Base-by-base conservation (phyloP, 2,329 filamentous ascomycete genomes). In the Penicillium sp. region DNA sequence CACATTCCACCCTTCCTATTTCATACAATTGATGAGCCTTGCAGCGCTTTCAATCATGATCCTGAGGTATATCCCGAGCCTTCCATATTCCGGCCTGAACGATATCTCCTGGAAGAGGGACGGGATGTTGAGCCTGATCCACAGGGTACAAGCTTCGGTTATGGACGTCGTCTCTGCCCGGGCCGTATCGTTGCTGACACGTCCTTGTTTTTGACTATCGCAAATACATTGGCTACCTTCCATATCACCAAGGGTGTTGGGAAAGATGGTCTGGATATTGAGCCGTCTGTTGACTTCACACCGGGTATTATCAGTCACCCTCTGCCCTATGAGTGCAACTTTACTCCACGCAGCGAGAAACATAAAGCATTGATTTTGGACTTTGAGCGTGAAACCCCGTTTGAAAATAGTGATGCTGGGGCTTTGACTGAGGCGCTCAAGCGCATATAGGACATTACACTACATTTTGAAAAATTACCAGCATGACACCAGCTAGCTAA, bases 141-240 rank as follows among this genome's bases (percentile, higher is more conserved):
- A 21, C 37, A 76, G 4, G 60, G 65, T 0, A 65, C 59, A 1
- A 29, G 61, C 0, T 70, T 78, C 42, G 76, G 77, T 0, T 79
- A 71, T 49, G 76, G 78, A 4, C 69, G 76, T 1, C 73, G 76
- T 3, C 69, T 78, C 19, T 81, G 77, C 50, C 75, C 76, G 1
- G 78, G 76, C 1, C 68, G 71, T 6, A 58, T 72, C n/a, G 65
- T 79, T 9, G 78, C 78, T 0, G 77, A 80, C 19, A 68, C 68
- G 2, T 69, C 74, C 0, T 26, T 80, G 0, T 80, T 72, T 55
- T 54, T 79, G 13, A 76, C 63, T 11, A 72, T 79, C 19, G 78
- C 74, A 0, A 79, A 79, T 26, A 66, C 73, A 0, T 68, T 86
- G 1, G 74, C 82, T 0, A 77, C 77, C 0, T 84, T 85, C 52